These are phyloP conservation scores for Kazachstania africana DNA, from an alignment of 805 yeast genomes.

Conservation along the genomic window DNA sequence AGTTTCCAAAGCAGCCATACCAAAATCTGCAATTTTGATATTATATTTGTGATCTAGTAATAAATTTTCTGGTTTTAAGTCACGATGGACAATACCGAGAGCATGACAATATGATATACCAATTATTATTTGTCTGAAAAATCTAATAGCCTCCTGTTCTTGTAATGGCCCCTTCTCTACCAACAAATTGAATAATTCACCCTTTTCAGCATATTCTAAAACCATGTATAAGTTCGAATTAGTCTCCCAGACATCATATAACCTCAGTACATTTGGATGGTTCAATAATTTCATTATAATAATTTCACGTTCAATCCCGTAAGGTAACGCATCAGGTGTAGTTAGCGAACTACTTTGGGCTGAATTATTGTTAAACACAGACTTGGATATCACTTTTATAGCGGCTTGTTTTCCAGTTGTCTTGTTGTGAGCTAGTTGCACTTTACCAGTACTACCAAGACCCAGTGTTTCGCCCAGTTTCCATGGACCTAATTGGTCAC, in stretches of 20 bases:
- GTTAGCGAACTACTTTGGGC: conserved; percentile 14
- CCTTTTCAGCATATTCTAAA: conserved; percentile 93
- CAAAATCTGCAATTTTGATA: conserved; percentile 95
- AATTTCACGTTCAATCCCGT: conserved; percentile 79
- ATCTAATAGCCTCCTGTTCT: conserved; percentile 81
- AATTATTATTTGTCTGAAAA: conserved; percentile 74
- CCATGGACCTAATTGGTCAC: conserved; percentile 76
- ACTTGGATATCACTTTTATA: conserved; percentile 88
- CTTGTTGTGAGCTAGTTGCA: conserved; percentile 78
- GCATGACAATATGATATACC: conserved; percentile 81
- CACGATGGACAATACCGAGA: conserved; percentile 80
- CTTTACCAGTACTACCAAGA: conserved; percentile 94
- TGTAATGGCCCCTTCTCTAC: conserved; percentile 81
- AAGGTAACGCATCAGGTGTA: conserved; percentile 48
- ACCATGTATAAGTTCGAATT: conserved; percentile 75
- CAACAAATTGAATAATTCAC: conserved; percentile 85
- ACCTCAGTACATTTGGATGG: conserved; percentile 67
- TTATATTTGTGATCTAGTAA: conserved; percentile 71
- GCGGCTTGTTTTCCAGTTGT: conserved; percentile 87
- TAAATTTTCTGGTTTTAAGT: conserved; percentile 72
- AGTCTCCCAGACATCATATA: conserved; percentile 83
- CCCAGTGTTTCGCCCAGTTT: conserved; percentile 89
- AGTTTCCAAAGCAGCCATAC: conserved; percentile 95
- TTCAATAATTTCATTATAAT: conserved; percentile 73
- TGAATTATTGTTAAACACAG: conserved; percentile 34